phyloP scores from a whole-genome alignment of 768 basidiomycete genomes.

The Leccinum sublutescens region DNA sequence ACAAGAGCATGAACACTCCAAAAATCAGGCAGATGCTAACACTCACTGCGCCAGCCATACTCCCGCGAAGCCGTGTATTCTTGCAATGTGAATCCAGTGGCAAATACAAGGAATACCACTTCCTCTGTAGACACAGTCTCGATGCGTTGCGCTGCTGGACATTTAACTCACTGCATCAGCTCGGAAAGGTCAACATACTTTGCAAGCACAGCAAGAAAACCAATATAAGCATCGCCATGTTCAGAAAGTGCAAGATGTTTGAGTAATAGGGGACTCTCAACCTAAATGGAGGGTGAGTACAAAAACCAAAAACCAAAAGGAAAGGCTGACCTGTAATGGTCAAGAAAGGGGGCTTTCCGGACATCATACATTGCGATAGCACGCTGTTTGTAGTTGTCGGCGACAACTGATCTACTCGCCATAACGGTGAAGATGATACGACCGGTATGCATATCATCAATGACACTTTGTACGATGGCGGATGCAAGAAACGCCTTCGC shows the following conservation, averaged over 20 bases:
- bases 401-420: conserved; percentile 70
- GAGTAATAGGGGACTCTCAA: conserved; percentile 82
- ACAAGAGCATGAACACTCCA: not conserved
- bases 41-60: conserved; percentile 84
- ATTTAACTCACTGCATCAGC: conserved; percentile 2
- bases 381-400: conserved; percentile 85
- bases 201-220: conserved; percentile 74
- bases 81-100: conserved; percentile 74
- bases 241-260: conserved; percentile 73
- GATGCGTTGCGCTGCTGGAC: conserved; percentile 52
- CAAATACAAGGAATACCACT: conserved; percentile 70
- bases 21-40: conserved; percentile 1
- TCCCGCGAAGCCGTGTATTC: conserved; percentile 88
- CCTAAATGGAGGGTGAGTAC: conserved; percentile 34
- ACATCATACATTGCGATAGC: conserved; percentile 73
- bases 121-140: conserved; percentile 60
- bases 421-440: conserved; percentile 64
- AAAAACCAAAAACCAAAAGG: not conserved
- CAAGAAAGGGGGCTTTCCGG: conserved; percentile 65
- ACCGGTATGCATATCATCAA: conserved; percentile 87
- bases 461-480: conserved; percentile 81
- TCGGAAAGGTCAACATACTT: conserved; percentile 45
- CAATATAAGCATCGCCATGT: conserved; percentile 64
- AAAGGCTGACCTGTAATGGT: conserved; percentile 68
- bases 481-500: conserved; percentile 83